phyloP scores from a whole-genome alignment of 2,329 filamentous ascomycete genomes.

The Cucurbitaria berberidis region DNA sequence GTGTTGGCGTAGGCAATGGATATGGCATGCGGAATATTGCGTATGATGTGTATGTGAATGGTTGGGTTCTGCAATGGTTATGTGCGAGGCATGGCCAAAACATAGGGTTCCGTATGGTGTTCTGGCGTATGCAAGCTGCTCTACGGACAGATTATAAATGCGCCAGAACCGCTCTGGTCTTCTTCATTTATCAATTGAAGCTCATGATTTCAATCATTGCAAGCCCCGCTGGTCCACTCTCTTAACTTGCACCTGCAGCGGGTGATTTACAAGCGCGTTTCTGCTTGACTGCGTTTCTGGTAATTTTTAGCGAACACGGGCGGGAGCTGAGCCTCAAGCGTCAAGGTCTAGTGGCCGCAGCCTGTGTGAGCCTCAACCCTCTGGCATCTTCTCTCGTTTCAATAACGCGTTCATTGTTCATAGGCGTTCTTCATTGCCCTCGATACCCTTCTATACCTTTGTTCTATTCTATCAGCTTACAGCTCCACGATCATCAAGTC shows the following conservation, averaged over 20 bases:
- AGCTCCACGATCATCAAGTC: background rate
- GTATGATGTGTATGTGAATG: background rate
- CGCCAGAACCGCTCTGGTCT: background rate
- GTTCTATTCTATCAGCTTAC: background rate
- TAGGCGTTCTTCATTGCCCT: background rate
- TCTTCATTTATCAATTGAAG: background rate
- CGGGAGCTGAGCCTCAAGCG: slow-evolving; percentile 9
- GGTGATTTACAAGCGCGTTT: slow-evolving; percentile 7
- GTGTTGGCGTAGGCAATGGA: background rate
- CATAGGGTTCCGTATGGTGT: background rate
- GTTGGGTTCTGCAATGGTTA: background rate
- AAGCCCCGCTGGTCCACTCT: background rate
- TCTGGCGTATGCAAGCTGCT: background rate
- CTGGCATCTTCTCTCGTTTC: background rate
- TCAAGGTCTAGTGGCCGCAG: background rate
- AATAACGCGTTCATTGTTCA: background rate
- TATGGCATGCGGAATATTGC: background rate
- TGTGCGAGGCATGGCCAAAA: background rate
- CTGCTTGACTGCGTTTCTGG: slow-evolving; percentile 7
- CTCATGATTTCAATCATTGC: background rate
- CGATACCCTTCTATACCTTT: background rate
- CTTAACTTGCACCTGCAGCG: slow-evolving; percentile 12
- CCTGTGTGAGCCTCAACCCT: background rate
- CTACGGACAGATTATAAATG: background rate
- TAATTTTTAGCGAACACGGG: slow-evolving; percentile 23